Base-by-base conservation (phyloP, 2,329 filamentous ascomycete genomes). In the Dactylellina drechsleri region DNA sequence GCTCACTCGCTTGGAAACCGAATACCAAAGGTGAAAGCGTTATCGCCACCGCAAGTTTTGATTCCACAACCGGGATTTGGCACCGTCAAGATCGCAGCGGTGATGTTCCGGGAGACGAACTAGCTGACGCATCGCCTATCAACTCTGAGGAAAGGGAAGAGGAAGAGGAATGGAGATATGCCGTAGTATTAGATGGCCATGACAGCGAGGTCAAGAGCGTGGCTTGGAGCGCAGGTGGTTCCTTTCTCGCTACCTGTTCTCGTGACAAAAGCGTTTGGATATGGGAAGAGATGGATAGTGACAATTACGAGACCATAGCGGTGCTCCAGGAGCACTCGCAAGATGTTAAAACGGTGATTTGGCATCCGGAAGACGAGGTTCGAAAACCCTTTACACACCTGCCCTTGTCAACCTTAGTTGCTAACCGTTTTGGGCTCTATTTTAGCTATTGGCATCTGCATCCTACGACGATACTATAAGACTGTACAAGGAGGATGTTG, bases 261-360 rank as follows among this genome's bases (percentile, higher is more conserved):
- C 87, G 95, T 57, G 95, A 99, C 82, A 98, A 98, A 84, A 91
- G 88, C 15, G 92, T 98, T 16, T 99, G 95, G 95, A 92, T 99
- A 79, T 99, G 95, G 95, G 95, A 99, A 83, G 95, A 98, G 81
- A 87, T 97, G 64, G 91, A 90, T 15, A 93, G 96, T 66, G 94
- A 97, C 81, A 95, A 98, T 81, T 98, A 93, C 84, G 95, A 99
- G 85, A 98, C 95, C 1, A 89, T 98, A 15, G 95, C 94, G 0
- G 94, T 98, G 62, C 86, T 98, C 80, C 92, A 92, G 82, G 95
- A 98, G 83, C 95, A 99, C 81, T 91, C 93, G 54, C 93, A 92
- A 20, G 95, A 99, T 82, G 93, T 99, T 78, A 99, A 99, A 82
- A 92, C 89, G 77, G 92, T 99, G 1, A 88, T 89, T 1, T 99